Evolutionary conservation across 371 early-diverging fungal genomes (phyloP), one percentile per base, ranked within the genome.

Genomic region (Mortierella sp.): DNA sequence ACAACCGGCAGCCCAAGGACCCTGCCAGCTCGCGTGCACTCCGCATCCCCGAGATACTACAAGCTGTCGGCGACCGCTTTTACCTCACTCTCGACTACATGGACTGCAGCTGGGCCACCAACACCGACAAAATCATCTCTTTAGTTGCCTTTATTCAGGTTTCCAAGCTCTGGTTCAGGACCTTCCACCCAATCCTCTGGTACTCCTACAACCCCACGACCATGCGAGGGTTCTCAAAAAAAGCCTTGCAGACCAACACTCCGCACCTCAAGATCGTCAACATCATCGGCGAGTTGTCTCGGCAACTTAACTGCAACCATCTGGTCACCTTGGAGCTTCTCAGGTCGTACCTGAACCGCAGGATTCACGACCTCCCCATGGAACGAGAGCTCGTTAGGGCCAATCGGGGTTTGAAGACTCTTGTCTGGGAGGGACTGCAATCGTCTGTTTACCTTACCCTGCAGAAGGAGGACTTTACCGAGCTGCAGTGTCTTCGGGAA

Each of bases 91-190:
- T 19, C 37, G 34, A 31, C 8, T 21, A 19, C 2, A 34, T 9
- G 10, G 8, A 21, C 34, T 8, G 2, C 64, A 37, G 5, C 28
- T 31, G 64, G 64, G 24, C 19, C 8, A 9, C 9, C 64, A 10
- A 64, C 64, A 31, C 9, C 8, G 24, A 34, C 19, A 64, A 64
- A 40, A 19, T 64, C 40, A 0, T 21, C 9, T 64, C 9, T 19
- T 37, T 64, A 16, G 2, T 64, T 9, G 19, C 21, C 24, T 64
- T 34, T 21, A 64, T 24, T 6, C 64, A 37, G 8, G 64, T 64
- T 21, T 64, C 64, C 21, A 64, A 40, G 37, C 37, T 64, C 64
- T 64, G 64, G 64, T 64, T 37, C 64, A 37, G 24, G 21, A 64
- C 37, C 3, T 40, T 64, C 40, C 64, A 64, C 9, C 64, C 64